These are phyloP conservation scores for Diutina sp. DNA, from an alignment of 1,139 yeast species.

Conservation along the genomic window DNA sequence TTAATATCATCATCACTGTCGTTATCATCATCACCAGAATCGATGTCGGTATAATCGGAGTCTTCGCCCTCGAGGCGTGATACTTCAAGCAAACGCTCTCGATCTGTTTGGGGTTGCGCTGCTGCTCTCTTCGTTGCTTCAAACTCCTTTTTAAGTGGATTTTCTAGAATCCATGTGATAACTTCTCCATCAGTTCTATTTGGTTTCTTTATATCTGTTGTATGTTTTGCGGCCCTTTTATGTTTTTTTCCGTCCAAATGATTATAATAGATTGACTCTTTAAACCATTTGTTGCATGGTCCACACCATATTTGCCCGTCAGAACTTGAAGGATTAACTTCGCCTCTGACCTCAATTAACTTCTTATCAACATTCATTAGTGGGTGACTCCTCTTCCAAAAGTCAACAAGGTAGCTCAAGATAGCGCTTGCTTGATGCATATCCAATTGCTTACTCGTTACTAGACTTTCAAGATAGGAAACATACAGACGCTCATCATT, in stretches of 20 bases:
- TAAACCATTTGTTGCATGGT: slow-evolving; percentile 55
- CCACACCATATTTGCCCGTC: slow-evolving; percentile 29
- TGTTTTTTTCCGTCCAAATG: slow-evolving; percentile 77
- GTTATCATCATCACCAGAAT: slow-evolving; percentile 9
- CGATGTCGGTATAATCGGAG: slow-evolving; percentile 20
- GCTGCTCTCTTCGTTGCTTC: slow-evolving; percentile 44
- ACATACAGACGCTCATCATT: background rate
- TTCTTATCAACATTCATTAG: background rate
- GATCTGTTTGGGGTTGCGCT: slow-evolving; percentile 67
- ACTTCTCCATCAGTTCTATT: background rate
- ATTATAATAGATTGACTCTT: slow-evolving; percentile 48
- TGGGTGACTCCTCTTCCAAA: background rate
- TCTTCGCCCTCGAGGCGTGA: slow-evolving; percentile 19
- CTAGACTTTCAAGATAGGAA: background rate
- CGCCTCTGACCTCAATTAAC: background rate
- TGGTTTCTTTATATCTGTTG: too few relatives aligned
- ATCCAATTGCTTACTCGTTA: background rate
- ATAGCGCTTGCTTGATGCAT: background rate
- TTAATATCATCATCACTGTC: slow-evolving; percentile 21
- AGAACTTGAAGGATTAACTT: background rate
- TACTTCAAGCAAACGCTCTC: slow-evolving; percentile 50
- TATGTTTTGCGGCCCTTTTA: slow-evolving; percentile 28
- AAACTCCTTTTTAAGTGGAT: background rate
- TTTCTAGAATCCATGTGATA: background rate
- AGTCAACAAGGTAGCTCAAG: background rate